A percentile compares a stretch with the other conserved stretches of the same genome.
Evolutionary conservation across 768 basidiomycete genomes (phyloP).

Genomic region (Mycena vulgaris): DNA sequence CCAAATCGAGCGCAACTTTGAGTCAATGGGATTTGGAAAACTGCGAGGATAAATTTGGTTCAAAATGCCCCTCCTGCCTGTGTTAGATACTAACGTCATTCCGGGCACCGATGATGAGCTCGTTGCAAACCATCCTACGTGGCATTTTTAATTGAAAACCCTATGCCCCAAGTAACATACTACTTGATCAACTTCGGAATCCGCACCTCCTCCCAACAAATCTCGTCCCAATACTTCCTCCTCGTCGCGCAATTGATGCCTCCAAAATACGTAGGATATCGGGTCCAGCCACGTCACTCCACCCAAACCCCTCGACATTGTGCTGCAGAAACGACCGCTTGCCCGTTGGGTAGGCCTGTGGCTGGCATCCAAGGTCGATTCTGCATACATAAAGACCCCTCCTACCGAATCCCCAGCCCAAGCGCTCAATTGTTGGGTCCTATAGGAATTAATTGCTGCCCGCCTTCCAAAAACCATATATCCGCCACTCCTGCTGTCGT

Average conservation of each 20-base stretch:
- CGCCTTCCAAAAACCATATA: neutral
- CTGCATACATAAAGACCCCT: neutral
- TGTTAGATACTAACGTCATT: neutral
- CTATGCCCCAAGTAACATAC: neutral
- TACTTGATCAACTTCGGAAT: neutral
- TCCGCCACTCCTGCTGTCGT: neutral
- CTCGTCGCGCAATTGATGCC: neutral
- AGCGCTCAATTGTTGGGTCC: neutral
- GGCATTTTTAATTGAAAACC: neutral
- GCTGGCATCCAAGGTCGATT: slow-evolving; percentile 9
- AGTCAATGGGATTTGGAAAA: too few relatives aligned
- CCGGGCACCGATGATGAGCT: neutral
- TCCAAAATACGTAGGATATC: slow-evolving; percentile 1
- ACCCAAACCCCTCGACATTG: too few relatives aligned
- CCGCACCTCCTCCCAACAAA: neutral
- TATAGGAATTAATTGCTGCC: slow-evolving; percentile 1
- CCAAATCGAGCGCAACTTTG: too few relatives aligned
- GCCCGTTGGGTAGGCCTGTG: neutral
- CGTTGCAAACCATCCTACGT: neutral
- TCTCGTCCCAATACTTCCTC: slow-evolving; percentile 1
- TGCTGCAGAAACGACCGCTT: neutral
- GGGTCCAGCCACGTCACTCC: slow-evolving; percentile 1
- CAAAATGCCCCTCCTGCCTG: too few relatives aligned
- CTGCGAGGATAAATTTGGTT: too few relatives aligned
- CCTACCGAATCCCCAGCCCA: neutral